Evolutionary conservation across 2,329 filamentous ascomycete species (phyloP), one percentile per base, ranked within the genome.

Genomic region (Magnaporthiopsis poae): DNA sequence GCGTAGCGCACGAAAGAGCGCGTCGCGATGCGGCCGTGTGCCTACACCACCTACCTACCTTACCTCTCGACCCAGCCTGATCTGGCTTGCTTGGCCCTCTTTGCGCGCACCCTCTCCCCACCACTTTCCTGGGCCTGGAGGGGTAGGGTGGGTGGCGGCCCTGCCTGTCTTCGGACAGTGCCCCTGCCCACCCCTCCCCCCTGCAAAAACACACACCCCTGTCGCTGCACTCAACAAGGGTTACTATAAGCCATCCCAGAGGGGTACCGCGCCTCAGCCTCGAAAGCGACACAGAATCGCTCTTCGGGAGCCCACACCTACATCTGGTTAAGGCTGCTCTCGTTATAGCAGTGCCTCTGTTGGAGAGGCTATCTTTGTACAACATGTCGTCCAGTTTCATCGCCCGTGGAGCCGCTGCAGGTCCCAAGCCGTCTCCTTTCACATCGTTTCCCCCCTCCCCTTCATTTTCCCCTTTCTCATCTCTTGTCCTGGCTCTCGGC

Each of bases 331-430:
- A 56, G 46, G 46, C 46, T 56, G 46, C 46, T 56, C 39, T 52
- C 18, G 46, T 56, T 56, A 56, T 56, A 56, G 46, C 46, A 56
- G 46, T 62, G 33, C 31, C 35, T 63, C 21, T 29, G 61, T 63
- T 39, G 61, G 25, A 35, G 35, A 63, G 61, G 35, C 61, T 63
- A 46, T 63, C 61, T 63, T 63, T 63, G 61, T 63, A 63, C 61
- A 63, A 35, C 27, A 39, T 63, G 35, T 63, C 29, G n/a, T 29
- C 33, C 39, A 63, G 62, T 63, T 63, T 63, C 62, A 63, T 63
- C 39, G 21, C n/a, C 35, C 33, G 39, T 63, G 62, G 62, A 63
- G 62, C 27, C 27, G 29, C 62, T 63, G 62, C 62, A 63, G 62
- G 62, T 63, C 60, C 62, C 35, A 46, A 39, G 39, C 7, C 39